Evolutionary conservation across 2,329 filamentous ascomycete genomes (phyloP).

Genomic region (Domatiomyces globalis): DNA sequence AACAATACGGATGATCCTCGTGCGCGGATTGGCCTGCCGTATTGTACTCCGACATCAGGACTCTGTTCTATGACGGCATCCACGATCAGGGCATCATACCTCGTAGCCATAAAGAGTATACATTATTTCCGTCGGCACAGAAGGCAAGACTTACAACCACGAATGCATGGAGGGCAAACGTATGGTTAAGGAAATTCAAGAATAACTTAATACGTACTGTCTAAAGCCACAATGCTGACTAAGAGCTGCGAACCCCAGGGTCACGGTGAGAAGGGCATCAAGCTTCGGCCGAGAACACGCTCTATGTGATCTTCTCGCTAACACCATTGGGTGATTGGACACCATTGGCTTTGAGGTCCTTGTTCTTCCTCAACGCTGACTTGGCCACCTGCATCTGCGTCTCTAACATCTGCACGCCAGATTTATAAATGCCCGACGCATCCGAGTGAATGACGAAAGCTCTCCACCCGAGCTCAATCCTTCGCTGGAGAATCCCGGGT

Average conservation of each 20-base stretch:
- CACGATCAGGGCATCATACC: neutral
- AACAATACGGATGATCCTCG: neutral
- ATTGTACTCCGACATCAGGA: neutral
- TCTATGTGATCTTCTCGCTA: too few relatives aligned
- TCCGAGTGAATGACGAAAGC: neutral
- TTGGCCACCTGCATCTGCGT: slow-evolving; percentile 45
- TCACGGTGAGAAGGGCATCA: too few relatives aligned
- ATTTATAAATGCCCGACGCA: slow-evolving; percentile 36
- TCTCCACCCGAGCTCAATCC: neutral
- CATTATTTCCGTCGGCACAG: neutral
- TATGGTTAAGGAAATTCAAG: too few relatives aligned
- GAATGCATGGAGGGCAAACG: too few relatives aligned
- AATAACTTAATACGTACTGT: too few relatives aligned
- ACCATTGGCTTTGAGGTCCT: slow-evolving; percentile 12
- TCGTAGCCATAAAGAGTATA: neutral
- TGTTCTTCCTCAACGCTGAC: slow-evolving; percentile 38
- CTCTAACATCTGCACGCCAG: slow-evolving; percentile 37
- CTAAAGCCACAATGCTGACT: too few relatives aligned
- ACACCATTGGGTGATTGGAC: too few relatives aligned
- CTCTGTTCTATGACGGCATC: neutral
- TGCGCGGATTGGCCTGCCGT: neutral
- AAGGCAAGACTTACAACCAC: too few relatives aligned
- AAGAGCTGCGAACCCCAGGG: too few relatives aligned
- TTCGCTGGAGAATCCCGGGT: neutral
- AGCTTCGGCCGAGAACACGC: too few relatives aligned